phyloP scores from a whole-genome alignment of 768 basidiomycete genomes.

The Lyophyllum shimeji region DNA sequence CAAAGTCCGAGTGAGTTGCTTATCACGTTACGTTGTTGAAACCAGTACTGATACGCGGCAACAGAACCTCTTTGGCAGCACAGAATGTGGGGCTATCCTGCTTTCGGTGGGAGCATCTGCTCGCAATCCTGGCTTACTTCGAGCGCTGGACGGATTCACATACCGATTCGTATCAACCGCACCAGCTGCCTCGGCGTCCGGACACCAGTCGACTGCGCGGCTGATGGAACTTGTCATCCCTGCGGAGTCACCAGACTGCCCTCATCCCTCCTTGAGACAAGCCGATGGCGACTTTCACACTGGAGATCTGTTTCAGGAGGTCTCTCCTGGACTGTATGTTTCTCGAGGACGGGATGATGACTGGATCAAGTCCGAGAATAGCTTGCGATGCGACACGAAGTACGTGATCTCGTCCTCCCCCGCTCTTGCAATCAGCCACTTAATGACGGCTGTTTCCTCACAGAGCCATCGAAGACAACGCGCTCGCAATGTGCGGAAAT shows the following conservation, averaged over 20 bases:
- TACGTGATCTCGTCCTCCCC: conserved; percentile 28
- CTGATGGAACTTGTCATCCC: conserved; percentile 62
- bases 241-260: conserved; percentile 58
- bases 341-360: conserved; percentile 67
- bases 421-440: background rate
- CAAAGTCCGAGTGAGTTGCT: conserved; percentile 53
- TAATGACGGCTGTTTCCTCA: conserved; percentile 6
- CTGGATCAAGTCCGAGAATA: conserved; percentile 73
- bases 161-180: conserved; percentile 67
- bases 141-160: conserved; percentile 57
- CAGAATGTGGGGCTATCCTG: conserved; percentile 76
- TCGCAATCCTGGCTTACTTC: conserved; percentile 50
- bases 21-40: conserved; percentile 16
- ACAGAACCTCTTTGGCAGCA: conserved; percentile 80
- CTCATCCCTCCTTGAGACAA: conserved; percentile 47
- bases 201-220: conserved; percentile 45
- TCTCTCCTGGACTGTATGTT: conserved; percentile 45
- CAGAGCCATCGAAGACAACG: conserved; percentile 77
- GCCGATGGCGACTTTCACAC: conserved; percentile 67
- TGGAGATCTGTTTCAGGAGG: conserved; percentile 64
- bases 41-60: conserved; percentile 21
- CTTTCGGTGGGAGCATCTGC: conserved; percentile 56
- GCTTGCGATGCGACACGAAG: conserved; percentile 68
- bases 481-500: conserved; percentile 59
- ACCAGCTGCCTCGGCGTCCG: conserved; percentile 34